Conservation (phyloP, 352 stramenopile species). For the Peronospora destructor region DNA sequence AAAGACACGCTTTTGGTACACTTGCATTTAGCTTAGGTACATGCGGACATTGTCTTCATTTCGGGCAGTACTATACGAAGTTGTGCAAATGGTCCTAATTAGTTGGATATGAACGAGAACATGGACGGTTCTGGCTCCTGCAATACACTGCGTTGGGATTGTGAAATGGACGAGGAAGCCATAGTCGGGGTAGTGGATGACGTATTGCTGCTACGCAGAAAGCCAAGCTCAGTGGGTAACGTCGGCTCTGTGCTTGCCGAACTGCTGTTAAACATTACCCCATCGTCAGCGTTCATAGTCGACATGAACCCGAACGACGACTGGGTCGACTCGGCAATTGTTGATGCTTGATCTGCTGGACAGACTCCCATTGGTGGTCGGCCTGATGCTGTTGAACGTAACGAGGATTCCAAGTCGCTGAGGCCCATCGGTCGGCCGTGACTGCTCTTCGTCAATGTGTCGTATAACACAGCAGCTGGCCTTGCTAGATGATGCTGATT, state of each 20-base stretch:
- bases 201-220: conserved; percentile 33
- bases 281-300: conserved; percentile 14
- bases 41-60: background rate
- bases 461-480: conserved; percentile 24
- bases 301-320: conserved; percentile 55
- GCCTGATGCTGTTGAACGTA: conserved; percentile 27
- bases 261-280: conserved; percentile 24
- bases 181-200: conserved; percentile 30
- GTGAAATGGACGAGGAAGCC: conserved; percentile 21
- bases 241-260: conserved; percentile 29
- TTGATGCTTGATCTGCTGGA: background rate
- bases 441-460: conserved; percentile 33
- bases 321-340: conserved; percentile 22
- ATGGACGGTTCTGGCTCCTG: conserved; percentile 35
- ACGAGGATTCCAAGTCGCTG: conserved; percentile 34
- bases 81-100: background rate
- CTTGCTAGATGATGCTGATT: conserved; percentile 6
- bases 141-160: conserved; percentile 20
- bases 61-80: no score
- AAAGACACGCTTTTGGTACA: no score
- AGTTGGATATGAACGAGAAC: conserved; percentile 61
- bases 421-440: conserved; percentile 41
- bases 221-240: conserved; percentile 58
- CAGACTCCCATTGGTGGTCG: conserved; percentile 4
- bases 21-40: background rate